Percentiles rank a stretch among this genome's conserved stretches.
Evolutionary conservation across 805 yeast species (phyloP).

Genomic region (Candida boidinii): DNA sequence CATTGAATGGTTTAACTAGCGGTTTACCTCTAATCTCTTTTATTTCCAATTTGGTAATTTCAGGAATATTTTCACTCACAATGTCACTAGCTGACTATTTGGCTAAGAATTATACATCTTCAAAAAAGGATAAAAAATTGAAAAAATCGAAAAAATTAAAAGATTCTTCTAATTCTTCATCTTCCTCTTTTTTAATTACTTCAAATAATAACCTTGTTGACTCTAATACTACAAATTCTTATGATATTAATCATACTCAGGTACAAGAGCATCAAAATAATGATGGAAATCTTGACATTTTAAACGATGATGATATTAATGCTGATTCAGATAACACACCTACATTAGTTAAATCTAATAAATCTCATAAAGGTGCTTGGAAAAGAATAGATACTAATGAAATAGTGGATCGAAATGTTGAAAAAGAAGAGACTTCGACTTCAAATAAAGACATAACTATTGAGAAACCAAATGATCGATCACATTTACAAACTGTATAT

Average conservation of each 20-base stretch:
- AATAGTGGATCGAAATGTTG: constrained; percentile 7
- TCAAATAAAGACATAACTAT: constrained; percentile 12
- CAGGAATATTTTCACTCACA: too few relatives aligned
- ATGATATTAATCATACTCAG: too few relatives aligned
- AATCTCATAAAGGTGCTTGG: constrained; percentile 13
- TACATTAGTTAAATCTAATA: too few relatives aligned
- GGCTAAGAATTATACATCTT: constrained; percentile 3
- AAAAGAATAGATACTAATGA: constrained; percentile 10
- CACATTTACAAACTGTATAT: constrained; percentile 32
- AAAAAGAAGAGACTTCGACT: constrained; percentile 9
- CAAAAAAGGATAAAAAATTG: background rate
- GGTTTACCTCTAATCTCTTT: too few relatives aligned
- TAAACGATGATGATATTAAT: background rate
- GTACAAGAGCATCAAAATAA: too few relatives aligned
- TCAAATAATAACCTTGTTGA: too few relatives aligned
- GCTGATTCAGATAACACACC: background rate
- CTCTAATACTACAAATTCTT: too few relatives aligned
- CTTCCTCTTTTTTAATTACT: too few relatives aligned
- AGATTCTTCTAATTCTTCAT: too few relatives aligned
- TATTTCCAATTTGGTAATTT: too few relatives aligned
- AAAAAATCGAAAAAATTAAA: background rate
- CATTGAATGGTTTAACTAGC: too few relatives aligned
- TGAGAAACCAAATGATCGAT: constrained; percentile 6
- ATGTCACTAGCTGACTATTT: constrained; percentile 5
- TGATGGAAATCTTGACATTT: background rate